Evolutionary conservation across 1,284 basidiomycete genomes (phyloP), one percentile per base, ranked within the genome.

Genomic region (Chalciporus sp.): DNA sequence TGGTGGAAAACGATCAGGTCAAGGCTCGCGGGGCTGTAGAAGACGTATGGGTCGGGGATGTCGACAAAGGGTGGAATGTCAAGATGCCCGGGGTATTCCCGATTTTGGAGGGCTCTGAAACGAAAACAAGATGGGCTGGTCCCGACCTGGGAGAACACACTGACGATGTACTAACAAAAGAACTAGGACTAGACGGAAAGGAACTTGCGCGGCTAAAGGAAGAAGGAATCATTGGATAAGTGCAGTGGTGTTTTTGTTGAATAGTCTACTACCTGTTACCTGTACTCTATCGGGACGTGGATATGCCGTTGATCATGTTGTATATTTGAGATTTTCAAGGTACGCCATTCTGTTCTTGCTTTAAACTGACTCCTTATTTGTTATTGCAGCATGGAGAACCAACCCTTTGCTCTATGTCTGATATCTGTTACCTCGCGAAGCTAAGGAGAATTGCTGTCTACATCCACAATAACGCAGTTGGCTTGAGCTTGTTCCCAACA

Each of bases 61-160:
- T 51, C 74, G 58, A 66, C 44, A 46, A 65, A 61, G 65, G 66
- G 75, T 87, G 85, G 85, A 80, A 70, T 45, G 77, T 87, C 51
- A 87, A 85, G 69, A 85, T 88, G 80, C 76, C 79, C 39, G 77
- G 76, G 26, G 83, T 84, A 17, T 82, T 83, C 52, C 86, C 86
- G 7, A 66, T 82, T 39, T 62, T 88, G 46, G 79, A 85, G 52
- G 82, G 81, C 14, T 80, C 79, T 42, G 76, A 83, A 47, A 67
- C 76, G 8, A 72, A 73, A 59, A 85, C 85, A 4, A 76, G 75
- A 53, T 88, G 85, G 85, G 85, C 84, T 29, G 85, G 85, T 1
- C 85, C 85, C 4, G 77, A 85, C 57, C 70, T 88, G 28, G 86
- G 86, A 8, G 67, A 76, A 51, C 85, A 88, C 64, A 88, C 85